Conservation (phyloP, 2,329 filamentous ascomycete species). For the Colletotrichum acutatum region DNA sequence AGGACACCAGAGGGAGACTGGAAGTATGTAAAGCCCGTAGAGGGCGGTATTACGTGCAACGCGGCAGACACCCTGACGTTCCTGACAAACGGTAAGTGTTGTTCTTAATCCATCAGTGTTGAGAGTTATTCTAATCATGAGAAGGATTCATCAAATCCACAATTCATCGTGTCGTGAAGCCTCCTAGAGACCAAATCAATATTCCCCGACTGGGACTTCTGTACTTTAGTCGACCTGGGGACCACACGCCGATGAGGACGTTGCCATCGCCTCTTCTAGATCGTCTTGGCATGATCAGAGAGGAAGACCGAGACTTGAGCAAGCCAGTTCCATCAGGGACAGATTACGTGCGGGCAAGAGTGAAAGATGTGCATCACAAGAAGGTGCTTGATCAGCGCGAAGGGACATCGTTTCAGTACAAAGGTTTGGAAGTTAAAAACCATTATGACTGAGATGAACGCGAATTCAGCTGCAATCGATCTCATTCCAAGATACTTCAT, state of each 20-base stretch:
- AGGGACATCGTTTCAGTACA: not conserved
- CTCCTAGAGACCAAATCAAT: not conserved
- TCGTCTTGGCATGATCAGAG: not conserved
- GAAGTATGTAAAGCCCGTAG: not conserved
- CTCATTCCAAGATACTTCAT: no score
- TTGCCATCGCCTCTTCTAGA: not conserved
- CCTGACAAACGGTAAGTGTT: not conserved
- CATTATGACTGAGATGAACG: not conserved
- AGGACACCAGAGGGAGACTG: not conserved
- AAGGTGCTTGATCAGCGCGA: not conserved
- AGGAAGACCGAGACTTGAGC: not conserved
- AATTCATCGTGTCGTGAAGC: not conserved
- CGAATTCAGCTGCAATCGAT: no score
- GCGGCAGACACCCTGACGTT: not conserved
- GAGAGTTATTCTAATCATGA: not conserved
- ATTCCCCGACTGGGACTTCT: not conserved
- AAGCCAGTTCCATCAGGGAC: not conserved
- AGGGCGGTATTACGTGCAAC: not conserved
- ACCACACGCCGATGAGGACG: not conserved
- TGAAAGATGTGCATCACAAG: not conserved
- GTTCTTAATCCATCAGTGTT: not conserved
- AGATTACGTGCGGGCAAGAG: not conserved
- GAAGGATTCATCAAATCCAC: not conserved
- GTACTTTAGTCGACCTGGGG: not conserved
- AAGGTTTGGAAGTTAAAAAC: not conserved